Evolutionary conservation across 805 yeast species (phyloP), one percentile per base, ranked within the genome.

Genomic region (Yarrowia deformans): DNA sequence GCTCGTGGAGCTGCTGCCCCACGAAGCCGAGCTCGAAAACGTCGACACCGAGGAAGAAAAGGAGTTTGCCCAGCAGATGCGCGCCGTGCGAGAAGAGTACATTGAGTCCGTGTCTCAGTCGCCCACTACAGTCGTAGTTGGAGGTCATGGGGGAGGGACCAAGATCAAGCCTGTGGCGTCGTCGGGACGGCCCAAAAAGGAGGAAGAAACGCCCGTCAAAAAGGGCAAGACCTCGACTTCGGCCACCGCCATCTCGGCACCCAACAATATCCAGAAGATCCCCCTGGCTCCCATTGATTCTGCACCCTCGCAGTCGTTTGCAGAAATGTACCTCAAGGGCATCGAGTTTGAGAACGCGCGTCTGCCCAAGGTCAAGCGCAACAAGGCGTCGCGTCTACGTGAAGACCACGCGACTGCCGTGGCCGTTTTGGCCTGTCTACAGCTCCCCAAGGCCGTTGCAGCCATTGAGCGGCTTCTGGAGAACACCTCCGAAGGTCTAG

Each of bases 21-120:
- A 72, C 43, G 75, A 79, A 52, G 72, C 72, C 35, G 80, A 66
- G 9, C 50, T 37, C 6, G 84, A 81, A 63, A 81, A 84, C 70
- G 77, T 82, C 29, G 87, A 84, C 69, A 75, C 85, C 10, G 78
- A 75, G 9, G 77, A 75, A 34, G 87, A 84, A 70, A 73, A 77
- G 43, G 77, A 76, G 46, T 84, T 80, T 73, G 88, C 86, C 14
- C 77, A 78, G 40, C 74, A 74, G 10, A 79, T 84, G 81, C 75
- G 76, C 8, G 75, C 78, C 13, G 80, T 79, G 58, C 76, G 85
- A 18, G 71, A 73, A 8, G 74, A 73, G 39, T 81, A 81, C 67
- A 71, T 83, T 16, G 78, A 76, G 37, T 71, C 71, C 10, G 72
- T 69, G 14, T 49, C 69, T 1, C 46, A 68, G 19, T 49, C 66